Percentiles rank a stretch among this genome's conserved stretches.
These are phyloP conservation scores for Lagenaria siceraria DNA, from an alignment of 306 rosid species.

Conservation along the genomic window DNA sequence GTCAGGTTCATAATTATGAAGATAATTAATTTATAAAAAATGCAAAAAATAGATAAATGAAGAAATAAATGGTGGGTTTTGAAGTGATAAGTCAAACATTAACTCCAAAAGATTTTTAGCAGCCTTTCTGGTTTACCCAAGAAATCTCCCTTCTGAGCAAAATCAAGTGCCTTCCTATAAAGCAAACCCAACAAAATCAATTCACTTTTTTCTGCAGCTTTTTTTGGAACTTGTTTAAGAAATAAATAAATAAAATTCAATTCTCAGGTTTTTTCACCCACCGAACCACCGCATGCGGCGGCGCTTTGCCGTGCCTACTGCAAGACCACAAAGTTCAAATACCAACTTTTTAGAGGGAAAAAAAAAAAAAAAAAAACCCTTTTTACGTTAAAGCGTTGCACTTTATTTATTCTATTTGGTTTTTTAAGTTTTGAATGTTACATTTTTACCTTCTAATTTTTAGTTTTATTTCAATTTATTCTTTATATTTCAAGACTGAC, in stretches of 20 bases:
- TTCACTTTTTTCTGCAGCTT: not conserved
- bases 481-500: too few species aligned
- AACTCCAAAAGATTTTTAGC: constrained; percentile 10
- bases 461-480: too few species aligned
- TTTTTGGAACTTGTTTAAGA: not conserved
- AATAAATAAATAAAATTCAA: too few species aligned
- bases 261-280: too few species aligned
- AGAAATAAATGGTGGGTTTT: not conserved
- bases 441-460: too few species aligned
- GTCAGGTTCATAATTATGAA: not conserved
- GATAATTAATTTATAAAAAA: not conserved
- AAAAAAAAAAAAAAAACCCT: too few species aligned
- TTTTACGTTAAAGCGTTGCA: too few species aligned
- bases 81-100: constrained; percentile 1
- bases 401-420: too few species aligned
- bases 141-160: constrained; percentile 10
- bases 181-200: not conserved
- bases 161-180: not conserved
- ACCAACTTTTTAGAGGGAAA: too few species aligned
- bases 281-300: not conserved
- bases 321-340: too few species aligned
- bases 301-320: not conserved
- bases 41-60: too few species aligned
- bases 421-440: too few species aligned
- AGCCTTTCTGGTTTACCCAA: constrained; percentile 8